These are phyloP conservation scores for Kodamaea anthophila DNA, from an alignment of 1,139 yeast species.

Conservation along the genomic window DNA sequence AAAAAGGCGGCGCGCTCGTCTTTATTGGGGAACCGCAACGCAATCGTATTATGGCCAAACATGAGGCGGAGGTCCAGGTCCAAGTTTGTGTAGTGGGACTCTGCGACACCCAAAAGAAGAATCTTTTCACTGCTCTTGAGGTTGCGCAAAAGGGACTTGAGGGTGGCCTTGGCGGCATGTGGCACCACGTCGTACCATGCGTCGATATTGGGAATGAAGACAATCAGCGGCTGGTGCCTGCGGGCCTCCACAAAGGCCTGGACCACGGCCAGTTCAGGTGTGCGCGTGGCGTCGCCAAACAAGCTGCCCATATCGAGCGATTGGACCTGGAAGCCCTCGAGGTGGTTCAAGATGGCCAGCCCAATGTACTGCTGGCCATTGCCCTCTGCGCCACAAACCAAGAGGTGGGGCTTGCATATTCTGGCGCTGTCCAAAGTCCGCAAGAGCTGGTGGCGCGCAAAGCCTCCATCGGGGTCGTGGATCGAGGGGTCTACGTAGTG, in stretches of 20 bases:
- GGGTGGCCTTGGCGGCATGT: conserved; percentile 63
- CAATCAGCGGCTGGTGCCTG: conserved; percentile 82
- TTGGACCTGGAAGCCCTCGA: conserved; percentile 91
- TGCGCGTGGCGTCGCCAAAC: conserved; percentile 72
- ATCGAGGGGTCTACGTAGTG: conserved; percentile 55
- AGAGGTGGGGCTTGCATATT: conserved; percentile 74
- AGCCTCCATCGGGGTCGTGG: conserved; percentile 59
- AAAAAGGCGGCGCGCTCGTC: conserved; percentile 49
- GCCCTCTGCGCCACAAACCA: conserved; percentile 72
- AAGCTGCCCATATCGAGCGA: conserved; percentile 74
- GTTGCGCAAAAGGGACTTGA: conserved; percentile 62
- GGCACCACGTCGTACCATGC: conserved; percentile 69
- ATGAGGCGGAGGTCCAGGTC: conserved; percentile 36
- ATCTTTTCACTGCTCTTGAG: conserved; percentile 70
- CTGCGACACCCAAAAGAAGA: conserved; percentile 72
- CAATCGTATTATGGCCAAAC: conserved; percentile 53
- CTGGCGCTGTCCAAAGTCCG: conserved; percentile 58
- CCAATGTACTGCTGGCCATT: conserved; percentile 86
- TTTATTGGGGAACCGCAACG: conserved; percentile 37
- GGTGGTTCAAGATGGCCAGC: conserved; percentile 70
- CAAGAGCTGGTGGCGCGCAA: conserved; percentile 58
- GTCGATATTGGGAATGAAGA: conserved; percentile 79
- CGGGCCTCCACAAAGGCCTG: conserved; percentile 85
- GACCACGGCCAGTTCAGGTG: conserved; percentile 80
- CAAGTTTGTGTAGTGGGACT: conserved; percentile 29